These are phyloP conservation scores for Linnemannia zychae DNA, from an alignment of 192 early-diverging fungal species.

Conservation along the genomic window DNA sequence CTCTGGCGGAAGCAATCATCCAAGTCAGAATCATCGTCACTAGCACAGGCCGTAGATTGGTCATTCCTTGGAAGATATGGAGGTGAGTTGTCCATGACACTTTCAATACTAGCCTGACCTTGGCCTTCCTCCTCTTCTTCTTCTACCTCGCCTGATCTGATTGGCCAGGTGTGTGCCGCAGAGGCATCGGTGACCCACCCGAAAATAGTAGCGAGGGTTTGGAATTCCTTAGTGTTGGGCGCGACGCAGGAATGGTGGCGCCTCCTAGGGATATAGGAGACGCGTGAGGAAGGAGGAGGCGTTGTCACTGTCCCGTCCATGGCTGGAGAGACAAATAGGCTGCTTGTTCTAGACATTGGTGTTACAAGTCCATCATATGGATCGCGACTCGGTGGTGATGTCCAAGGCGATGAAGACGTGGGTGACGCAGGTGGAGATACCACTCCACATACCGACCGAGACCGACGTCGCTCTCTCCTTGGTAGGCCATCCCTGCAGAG, in stretches of 20 bases:
- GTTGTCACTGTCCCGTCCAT: slow-evolving; percentile 10
- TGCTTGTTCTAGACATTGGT: slow-evolving; percentile 12
- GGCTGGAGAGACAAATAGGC: slow-evolving; percentile 4
- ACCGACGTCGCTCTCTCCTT: slow-evolving; percentile 23
- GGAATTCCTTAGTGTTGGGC: slow-evolving; percentile 57
- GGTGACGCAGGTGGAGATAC: slow-evolving; percentile 22
- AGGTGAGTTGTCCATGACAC: not conserved
- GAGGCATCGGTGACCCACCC: slow-evolving; percentile 56
- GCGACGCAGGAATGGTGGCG: slow-evolving; percentile 59
- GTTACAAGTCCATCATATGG: not conserved
- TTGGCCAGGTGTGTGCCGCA: not conserved
- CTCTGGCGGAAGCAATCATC: not conserved
- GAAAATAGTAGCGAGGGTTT: slow-evolving; percentile 58
- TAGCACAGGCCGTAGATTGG: slow-evolving; percentile 10
- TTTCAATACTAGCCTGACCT: not conserved
- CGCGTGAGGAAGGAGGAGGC: slow-evolving; percentile 15
- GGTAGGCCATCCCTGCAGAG: not conserved
- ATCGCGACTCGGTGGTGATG: slow-evolving; percentile 13
- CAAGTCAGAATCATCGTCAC: slow-evolving; percentile 27
- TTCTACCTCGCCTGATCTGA: not conserved
- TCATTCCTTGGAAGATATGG: not conserved
- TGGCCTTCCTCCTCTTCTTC: not conserved
- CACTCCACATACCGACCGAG: slow-evolving; percentile 9
- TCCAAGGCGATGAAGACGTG: not conserved
- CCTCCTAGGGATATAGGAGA: slow-evolving; percentile 20